These are phyloP conservation scores for Diaporthe destruens DNA, from an alignment of 2,329 filamentous ascomycete genomes.

Conservation along the genomic window DNA sequence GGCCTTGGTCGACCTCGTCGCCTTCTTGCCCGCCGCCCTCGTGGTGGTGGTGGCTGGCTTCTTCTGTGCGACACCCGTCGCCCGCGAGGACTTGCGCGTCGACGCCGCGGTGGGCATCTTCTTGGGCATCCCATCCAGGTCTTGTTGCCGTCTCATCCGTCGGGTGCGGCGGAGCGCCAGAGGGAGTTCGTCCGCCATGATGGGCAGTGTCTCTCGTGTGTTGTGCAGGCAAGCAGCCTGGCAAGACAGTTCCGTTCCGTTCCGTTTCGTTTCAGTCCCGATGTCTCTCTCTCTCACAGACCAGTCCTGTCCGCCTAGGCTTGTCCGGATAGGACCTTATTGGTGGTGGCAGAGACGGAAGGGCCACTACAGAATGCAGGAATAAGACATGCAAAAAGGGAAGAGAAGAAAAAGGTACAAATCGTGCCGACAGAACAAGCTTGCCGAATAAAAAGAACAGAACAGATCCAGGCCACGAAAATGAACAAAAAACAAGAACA, in stretches of 20 bases:
- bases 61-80: background rate
- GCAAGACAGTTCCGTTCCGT: no score
- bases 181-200: constrained; percentile 7
- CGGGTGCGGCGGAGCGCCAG: constrained; percentile 37
- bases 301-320: background rate
- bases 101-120: constrained; percentile 2
- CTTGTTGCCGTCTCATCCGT: background rate
- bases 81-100: constrained; percentile 1
- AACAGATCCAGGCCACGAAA: background rate
- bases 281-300: background rate
- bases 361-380: background rate
- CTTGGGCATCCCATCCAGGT: background rate
- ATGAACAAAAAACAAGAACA: background rate
- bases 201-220: background rate
- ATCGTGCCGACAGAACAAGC: background rate
- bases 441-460: background rate
- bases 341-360: background rate
- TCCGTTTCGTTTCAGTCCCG: no score
- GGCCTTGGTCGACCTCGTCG: background rate
- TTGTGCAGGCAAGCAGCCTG: no score
- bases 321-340: background rate
- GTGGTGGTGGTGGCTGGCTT: background rate
- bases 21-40: background rate
- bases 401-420: background rate
- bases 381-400: background rate